phyloP scores from a whole-genome alignment of 2,329 filamentous ascomycete species.

The Monosporascus sp. region DNA sequence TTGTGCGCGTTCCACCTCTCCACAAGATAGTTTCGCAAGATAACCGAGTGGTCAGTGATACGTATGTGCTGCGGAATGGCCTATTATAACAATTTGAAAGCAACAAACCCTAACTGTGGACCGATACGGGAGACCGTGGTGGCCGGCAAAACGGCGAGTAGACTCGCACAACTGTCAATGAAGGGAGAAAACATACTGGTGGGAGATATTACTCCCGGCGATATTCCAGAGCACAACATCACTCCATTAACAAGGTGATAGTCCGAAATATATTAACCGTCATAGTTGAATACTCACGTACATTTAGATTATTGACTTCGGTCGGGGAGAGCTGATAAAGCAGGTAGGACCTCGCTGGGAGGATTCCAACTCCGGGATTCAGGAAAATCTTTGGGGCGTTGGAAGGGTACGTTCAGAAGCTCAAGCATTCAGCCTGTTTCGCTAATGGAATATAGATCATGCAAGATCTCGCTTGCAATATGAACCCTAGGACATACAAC shows the following conservation, averaged over 20 bases:
- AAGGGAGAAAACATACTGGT: background rate
- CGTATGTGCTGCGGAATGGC: background rate
- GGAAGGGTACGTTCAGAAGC: background rate
- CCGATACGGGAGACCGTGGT: background rate
- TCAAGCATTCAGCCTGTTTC: background rate
- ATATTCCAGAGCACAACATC: background rate
- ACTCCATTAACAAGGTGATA: background rate
- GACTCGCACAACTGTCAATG: background rate
- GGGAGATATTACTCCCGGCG: background rate
- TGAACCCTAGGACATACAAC: background rate
- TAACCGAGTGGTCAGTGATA: background rate
- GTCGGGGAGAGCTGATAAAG: background rate
- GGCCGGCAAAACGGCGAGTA: background rate
- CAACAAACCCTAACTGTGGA: background rate
- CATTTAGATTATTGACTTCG: background rate
- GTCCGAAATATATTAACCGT: too few relatives aligned
- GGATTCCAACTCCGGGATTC: background rate
- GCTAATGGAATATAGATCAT: background rate
- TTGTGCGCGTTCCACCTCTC: background rate
- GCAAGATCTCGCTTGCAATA: background rate
- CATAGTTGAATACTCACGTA: background rate
- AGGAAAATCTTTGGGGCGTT: background rate
- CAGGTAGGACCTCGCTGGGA: background rate
- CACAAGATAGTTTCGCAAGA: background rate
- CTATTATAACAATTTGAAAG: background rate